These are phyloP conservation scores for Torulaspora quercuum DNA, from an alignment of 805 yeast genomes.

Conservation along the genomic window DNA sequence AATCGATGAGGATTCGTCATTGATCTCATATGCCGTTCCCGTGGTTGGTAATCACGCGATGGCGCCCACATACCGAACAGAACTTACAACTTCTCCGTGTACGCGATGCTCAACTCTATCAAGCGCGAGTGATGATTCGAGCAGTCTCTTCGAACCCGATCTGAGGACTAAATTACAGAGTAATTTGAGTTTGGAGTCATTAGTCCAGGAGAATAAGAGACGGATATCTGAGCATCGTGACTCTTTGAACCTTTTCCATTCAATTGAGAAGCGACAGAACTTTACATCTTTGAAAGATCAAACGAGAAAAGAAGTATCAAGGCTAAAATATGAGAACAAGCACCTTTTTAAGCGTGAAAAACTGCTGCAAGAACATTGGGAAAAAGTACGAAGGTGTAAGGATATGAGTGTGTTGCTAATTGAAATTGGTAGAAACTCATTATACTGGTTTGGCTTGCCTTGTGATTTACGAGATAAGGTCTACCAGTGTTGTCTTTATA, in stretches of 20 bases:
- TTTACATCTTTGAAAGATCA: slow-evolving; percentile 5
- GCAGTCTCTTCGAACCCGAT: slow-evolving; percentile 14
- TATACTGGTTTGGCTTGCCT: slow-evolving; percentile 22
- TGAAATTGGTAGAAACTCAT: slow-evolving; percentile 13
- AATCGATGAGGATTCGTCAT: slow-evolving; percentile 15
- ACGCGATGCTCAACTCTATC: slow-evolving; percentile 10
- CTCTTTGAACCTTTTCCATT: slow-evolving; percentile 9
- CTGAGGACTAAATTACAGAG: slow-evolving; percentile 15
- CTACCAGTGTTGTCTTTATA: slow-evolving; percentile 17
- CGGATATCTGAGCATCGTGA: slow-evolving; percentile 16
- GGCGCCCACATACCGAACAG: no score
- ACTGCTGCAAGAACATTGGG: slow-evolving; percentile 13
- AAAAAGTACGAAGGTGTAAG: slow-evolving; percentile 8
- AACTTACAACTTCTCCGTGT: not conserved
- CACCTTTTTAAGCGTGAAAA: slow-evolving; percentile 14
- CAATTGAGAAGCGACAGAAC: slow-evolving; percentile 4
- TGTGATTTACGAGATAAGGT: slow-evolving; percentile 15
- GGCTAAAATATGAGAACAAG: slow-evolving; percentile 16
- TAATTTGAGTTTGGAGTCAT: slow-evolving; percentile 21
- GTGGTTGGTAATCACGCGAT: slow-evolving; percentile 11
- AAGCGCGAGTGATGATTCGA: slow-evolving; percentile 6
- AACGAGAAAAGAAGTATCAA: slow-evolving; percentile 13
- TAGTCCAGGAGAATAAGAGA: slow-evolving; percentile 21
- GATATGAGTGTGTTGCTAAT: slow-evolving; percentile 13
- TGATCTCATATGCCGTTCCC: slow-evolving; percentile 19